A percentile compares a stretch with the other conserved stretches of the same genome.
These are phyloP conservation scores for Tuber melanosporum DNA, from an alignment of 495 filamentous ascomycete genomes.

Conservation along the genomic window DNA sequence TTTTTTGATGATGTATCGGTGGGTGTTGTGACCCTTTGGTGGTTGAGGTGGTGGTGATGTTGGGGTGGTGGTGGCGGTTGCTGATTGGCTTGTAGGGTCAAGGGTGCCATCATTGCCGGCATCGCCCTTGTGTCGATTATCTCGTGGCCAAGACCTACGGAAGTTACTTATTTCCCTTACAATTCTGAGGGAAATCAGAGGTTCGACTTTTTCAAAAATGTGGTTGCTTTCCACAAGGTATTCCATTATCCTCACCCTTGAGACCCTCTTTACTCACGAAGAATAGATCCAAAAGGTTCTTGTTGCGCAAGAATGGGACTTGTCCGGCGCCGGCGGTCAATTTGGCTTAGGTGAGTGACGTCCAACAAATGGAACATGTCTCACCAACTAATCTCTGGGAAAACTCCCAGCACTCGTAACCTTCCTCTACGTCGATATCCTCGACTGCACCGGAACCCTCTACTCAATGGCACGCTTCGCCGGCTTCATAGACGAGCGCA, in stretches of 20 bases:
- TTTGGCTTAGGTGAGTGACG: constrained; percentile 54
- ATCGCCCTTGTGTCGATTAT: constrained; percentile 77
- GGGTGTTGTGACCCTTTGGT: not conserved
- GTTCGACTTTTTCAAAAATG: constrained; percentile 79
- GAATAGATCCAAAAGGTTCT: constrained; percentile 56
- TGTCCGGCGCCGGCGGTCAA: constrained; percentile 57
- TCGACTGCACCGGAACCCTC: constrained; percentile 57
- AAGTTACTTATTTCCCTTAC: constrained; percentile 72
- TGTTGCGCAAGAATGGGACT: constrained; percentile 61
- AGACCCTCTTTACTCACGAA: not conserved
- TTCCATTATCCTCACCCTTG: not conserved
- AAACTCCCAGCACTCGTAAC: constrained; percentile 58
- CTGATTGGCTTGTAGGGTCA: constrained; percentile 49
- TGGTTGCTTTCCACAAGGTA: constrained; percentile 64
- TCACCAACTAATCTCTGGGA: constrained; percentile 8
- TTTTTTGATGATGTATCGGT: constrained; percentile 64
- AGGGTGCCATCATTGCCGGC: constrained; percentile 72
- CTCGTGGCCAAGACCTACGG: constrained; percentile 68
- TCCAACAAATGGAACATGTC: constrained; percentile 9
- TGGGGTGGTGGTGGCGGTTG: not conserved
- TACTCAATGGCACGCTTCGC: constrained; percentile 80
- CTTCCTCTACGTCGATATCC: constrained; percentile 79
- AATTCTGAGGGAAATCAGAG: constrained; percentile 55
- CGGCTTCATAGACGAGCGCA: constrained; percentile 56
- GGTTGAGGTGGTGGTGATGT: not conserved